Base-by-base conservation (phyloP, 1,284 basidiomycete species). In the Fomitopsis pinicola region DNA sequence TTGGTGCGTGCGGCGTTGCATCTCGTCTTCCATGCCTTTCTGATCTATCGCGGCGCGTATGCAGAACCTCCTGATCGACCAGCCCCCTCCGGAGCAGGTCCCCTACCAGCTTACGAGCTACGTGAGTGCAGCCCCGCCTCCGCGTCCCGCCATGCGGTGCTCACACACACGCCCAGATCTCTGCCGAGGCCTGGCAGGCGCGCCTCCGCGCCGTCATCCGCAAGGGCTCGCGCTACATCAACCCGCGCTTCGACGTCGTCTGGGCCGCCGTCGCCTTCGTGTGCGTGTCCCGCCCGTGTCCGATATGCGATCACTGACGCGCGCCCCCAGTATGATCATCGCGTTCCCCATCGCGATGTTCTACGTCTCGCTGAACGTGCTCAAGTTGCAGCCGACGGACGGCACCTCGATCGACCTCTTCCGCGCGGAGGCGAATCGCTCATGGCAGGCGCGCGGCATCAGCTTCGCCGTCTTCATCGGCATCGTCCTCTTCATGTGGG, bases 241-340 rank as follows among this genome's bases (percentile, higher is more conserved):
- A 78, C 60, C 80, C 80, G 15, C 62, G 71, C 19, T 74, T 85
- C 62, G 83, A 86, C 64, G 72, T 77, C 30, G 62, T 76, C 48
- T 85, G 80, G 75, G 62, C 78, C 19, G 19, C 76, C 33, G 48
- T 78, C 60, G 72, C 73, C 42, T 48, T 83, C 28, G 58, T 79
- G 83, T 85, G 67, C 42, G 78, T 72, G 26, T 3, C 36, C 2
- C 48, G 22, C n/a, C 22, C 22, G 12, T 56, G n/a, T 22, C 22
- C 50, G 62, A 30, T 35, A 50, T 42, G 17, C 33, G 19, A 46
- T 40, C n/a, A 19, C 53, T 17, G 42, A 15, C 9, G 0, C 60
- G 22, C 0, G 14, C 38, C 2, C 63, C 22, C 46, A 83, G 81
- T 45, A 63, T 77, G 9, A 70, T 76, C 15, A 67, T 85, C 45